Evolutionary conservation across 164 flowering plant genomes (phyloP).

Genomic region (Magnolia officinalis): DNA sequence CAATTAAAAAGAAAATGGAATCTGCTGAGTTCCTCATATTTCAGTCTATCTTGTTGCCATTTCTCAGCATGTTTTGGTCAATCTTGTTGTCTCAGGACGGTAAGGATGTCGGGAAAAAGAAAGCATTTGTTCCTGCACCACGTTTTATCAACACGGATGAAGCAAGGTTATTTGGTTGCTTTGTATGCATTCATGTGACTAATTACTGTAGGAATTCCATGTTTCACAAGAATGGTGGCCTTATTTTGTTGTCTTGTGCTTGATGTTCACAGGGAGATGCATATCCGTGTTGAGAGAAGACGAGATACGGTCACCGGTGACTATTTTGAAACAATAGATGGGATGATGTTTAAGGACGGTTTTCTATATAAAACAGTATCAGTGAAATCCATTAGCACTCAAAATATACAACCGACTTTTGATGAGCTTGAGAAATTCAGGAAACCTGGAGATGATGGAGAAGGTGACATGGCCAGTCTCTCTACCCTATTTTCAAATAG

Average conservation of each 20-base stretch:
- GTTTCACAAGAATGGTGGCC: not conserved
- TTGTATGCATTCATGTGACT: not conserved
- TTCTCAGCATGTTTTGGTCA: not conserved
- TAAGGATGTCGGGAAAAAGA: slow-evolving; percentile 77
- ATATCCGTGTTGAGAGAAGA: slow-evolving; percentile 78
- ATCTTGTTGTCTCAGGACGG: slow-evolving; percentile 60
- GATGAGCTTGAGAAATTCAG: slow-evolving; percentile 94
- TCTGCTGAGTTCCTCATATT: not conserved
- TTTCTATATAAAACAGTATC: slow-evolving; percentile 76
- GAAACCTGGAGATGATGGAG: slow-evolving; percentile 70
- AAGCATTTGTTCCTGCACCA: slow-evolving; percentile 90
- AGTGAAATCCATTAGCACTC: slow-evolving; percentile 73
- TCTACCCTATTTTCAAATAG: slow-evolving; percentile 83
- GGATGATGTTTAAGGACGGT: slow-evolving; percentile 82
- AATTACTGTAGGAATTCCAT: not conserved
- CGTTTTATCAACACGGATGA: slow-evolving; percentile 84
- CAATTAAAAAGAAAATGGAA: not conserved
- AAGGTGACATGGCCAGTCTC: slow-evolving; percentile 61
- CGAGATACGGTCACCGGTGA: slow-evolving; percentile 69
- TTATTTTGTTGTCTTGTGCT: slow-evolving; percentile 9
- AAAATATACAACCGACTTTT: slow-evolving; percentile 75
- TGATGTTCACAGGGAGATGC: slow-evolving; percentile 53
- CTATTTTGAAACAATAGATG: slow-evolving; percentile 65
- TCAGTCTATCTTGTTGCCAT: not conserved
- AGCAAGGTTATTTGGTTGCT: slow-evolving; percentile 56